Evolutionary conservation across 805 yeast genomes (phyloP).

Genomic region (Candida hungchunana): DNA sequence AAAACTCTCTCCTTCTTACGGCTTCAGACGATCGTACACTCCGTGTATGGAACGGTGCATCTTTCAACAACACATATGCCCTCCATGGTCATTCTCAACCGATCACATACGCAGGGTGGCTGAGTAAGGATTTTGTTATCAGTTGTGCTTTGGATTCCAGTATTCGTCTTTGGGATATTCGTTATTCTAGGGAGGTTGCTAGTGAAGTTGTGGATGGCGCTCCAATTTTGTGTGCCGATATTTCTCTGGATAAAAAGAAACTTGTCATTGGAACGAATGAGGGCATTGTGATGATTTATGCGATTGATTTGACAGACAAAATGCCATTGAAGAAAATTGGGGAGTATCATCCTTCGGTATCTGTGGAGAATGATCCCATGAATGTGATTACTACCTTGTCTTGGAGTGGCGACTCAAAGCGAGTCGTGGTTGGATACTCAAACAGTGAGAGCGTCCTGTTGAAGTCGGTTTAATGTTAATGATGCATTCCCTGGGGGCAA

Average conservation of each 20-base stretch:
- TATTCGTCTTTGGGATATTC: slow-evolving; percentile 62
- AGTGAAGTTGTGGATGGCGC: slow-evolving; percentile 41
- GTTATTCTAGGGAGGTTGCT: slow-evolving; percentile 35
- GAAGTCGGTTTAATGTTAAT: slow-evolving; percentile 1
- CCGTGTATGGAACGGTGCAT: slow-evolving; percentile 71
- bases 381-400: slow-evolving; percentile 31
- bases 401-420: slow-evolving; percentile 30
- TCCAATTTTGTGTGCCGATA: slow-evolving; percentile 49
- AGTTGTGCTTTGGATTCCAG: slow-evolving; percentile 70
- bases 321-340: slow-evolving; percentile 16
- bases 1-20: slow-evolving; percentile 56
- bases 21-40: slow-evolving; percentile 75
- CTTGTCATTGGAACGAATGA: slow-evolving; percentile 65
- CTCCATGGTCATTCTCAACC: slow-evolving; percentile 56
- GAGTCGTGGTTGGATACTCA: slow-evolving; percentile 31
- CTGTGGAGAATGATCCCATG: slow-evolving; percentile 10
- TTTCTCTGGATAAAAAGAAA: slow-evolving; percentile 46
- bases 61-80: slow-evolving; percentile 46
- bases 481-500: too few species aligned
- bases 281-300: slow-evolving; percentile 56
- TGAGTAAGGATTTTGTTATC: slow-evolving; percentile 37
- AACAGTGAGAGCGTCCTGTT: slow-evolving; percentile 26
- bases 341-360: slow-evolving; percentile 24
- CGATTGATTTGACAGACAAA: slow-evolving; percentile 26
- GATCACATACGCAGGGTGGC: slow-evolving; percentile 54